Conservation (phyloP, 768 basidiomycete genomes). For the Boletus insuetus region DNA sequence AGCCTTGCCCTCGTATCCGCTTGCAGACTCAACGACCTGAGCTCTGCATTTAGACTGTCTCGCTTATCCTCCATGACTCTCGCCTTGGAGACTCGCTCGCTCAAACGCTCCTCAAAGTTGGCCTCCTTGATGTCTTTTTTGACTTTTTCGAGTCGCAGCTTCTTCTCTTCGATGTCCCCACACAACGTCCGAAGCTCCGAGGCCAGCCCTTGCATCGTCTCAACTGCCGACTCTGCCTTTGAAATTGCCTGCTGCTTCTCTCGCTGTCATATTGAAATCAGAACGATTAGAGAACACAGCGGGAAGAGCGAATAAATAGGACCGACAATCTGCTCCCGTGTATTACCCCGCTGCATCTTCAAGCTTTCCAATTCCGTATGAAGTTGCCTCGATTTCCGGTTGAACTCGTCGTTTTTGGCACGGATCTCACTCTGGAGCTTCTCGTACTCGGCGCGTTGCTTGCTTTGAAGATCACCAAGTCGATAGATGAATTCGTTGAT, state of each 20-base stretch:
- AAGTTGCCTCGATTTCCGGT: constrained; percentile 53
- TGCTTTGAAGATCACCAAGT: constrained; percentile 59
- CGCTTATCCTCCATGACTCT: constrained; percentile 64
- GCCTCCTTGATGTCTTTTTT: constrained; percentile 55
- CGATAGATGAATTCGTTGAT: constrained; percentile 70
- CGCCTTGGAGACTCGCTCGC: constrained; percentile 50
- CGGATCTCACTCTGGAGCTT: constrained; percentile 64
- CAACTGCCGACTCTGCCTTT: constrained; percentile 53
- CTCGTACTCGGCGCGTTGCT: constrained; percentile 62
- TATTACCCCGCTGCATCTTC: constrained; percentile 49
- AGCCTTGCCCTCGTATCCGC: constrained; percentile 79
- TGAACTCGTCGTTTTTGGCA: constrained; percentile 62
- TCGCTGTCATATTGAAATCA: constrained; percentile 28
- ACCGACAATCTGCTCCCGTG: constrained; percentile 60
- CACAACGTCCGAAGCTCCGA: constrained; percentile 51
- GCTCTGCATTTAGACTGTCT: constrained; percentile 68
- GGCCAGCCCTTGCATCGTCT: constrained; percentile 52
- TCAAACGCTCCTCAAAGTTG: constrained; percentile 63
- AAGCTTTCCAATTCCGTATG: constrained; percentile 52
- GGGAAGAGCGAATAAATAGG: background rate
- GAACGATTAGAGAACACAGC: background rate
- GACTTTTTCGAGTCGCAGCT: constrained; percentile 53
- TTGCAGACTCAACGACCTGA: constrained; percentile 69
- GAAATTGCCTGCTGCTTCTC: constrained; percentile 53
- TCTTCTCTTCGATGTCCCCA: constrained; percentile 71